A percentile compares a stretch with the other conserved stretches of the same genome.
These are phyloP conservation scores for Pezizomycotina sp. DNA, from an alignment of 2,329 filamentous ascomycete species.

Conservation along the genomic window DNA sequence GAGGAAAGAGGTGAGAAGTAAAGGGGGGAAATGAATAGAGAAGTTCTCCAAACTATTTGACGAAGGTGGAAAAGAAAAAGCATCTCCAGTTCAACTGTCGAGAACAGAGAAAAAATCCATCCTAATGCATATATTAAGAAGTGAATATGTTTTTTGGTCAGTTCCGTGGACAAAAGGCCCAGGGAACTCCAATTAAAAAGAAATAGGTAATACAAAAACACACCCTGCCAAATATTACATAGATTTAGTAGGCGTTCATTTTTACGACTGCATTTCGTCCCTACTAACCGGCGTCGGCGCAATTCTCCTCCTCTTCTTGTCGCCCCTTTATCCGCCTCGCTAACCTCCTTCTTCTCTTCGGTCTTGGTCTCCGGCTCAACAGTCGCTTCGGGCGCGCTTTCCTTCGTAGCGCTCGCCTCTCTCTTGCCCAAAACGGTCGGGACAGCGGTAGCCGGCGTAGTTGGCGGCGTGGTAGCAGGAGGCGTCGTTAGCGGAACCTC, in stretches of 20 bases:
- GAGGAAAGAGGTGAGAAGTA: too few relatives aligned
- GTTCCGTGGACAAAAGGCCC: too few relatives aligned
- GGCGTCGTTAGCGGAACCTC: slow-evolving; percentile 47
- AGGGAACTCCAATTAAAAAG: neutral
- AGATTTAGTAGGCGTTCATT: slow-evolving; percentile 1
- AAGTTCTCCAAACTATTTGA: too few relatives aligned
- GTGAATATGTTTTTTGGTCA: too few relatives aligned
- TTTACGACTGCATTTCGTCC: neutral
- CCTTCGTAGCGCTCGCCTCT: slow-evolving; percentile 30
- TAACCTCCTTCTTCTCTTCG: slow-evolving; percentile 42
- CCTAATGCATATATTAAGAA: too few relatives aligned
- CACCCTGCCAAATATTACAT: neutral
- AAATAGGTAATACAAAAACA: neutral
- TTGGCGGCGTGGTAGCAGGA: slow-evolving; percentile 28
- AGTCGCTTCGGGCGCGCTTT: slow-evolving; percentile 32
- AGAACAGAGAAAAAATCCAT: too few relatives aligned
- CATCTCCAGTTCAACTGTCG: too few relatives aligned
- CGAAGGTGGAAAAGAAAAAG: too few relatives aligned
- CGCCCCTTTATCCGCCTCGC: slow-evolving; percentile 36
- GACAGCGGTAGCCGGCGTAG: slow-evolving; percentile 34
- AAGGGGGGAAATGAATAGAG: too few relatives aligned
- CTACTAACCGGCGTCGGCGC: slow-evolving; percentile 44
- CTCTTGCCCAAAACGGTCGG: slow-evolving; percentile 41
- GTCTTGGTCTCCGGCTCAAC: slow-evolving; percentile 25
- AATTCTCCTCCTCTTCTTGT: slow-evolving; percentile 53